Evolutionary conservation across 371 early-diverging fungal genomes (phyloP).

Genomic region (Haplosporangium sp.): DNA sequence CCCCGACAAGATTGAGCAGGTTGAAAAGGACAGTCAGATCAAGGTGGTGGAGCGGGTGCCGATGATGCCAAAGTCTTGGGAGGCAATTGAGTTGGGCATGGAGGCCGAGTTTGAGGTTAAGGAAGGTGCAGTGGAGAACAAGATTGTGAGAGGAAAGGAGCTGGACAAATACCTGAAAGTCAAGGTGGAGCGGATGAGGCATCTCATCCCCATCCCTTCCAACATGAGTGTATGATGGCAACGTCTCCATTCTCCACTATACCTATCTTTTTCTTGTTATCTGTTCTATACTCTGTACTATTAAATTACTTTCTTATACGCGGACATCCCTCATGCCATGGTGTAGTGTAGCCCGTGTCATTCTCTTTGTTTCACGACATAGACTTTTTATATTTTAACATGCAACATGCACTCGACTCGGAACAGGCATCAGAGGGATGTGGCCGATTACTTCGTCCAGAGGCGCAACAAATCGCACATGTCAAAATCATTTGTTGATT

Average conservation of each 20-base stretch:
- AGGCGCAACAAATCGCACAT: too few relatives aligned
- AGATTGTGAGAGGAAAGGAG: constrained; percentile 52
- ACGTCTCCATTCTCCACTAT: background rate
- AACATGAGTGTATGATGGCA: constrained; percentile 1
- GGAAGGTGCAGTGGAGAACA: constrained; percentile 54
- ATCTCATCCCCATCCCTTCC: constrained; percentile 42
- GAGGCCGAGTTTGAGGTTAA: constrained; percentile 39
- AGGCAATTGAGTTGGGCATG: constrained; percentile 40
- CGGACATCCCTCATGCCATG: too few relatives aligned
- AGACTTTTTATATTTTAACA: too few relatives aligned
- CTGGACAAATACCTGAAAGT: constrained; percentile 46
- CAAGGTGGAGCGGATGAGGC: constrained; percentile 55
- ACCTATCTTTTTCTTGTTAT: background rate
- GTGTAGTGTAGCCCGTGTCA: too few relatives aligned
- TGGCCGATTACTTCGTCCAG: too few relatives aligned
- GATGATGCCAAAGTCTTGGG: constrained; percentile 91
- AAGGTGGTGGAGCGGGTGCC: constrained; percentile 85
- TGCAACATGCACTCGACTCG: too few relatives aligned
- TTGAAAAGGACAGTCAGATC: constrained; percentile 75
- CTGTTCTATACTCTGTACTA: too few relatives aligned
- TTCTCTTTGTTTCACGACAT: too few relatives aligned
- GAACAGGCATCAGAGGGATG: too few relatives aligned
- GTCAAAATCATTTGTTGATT: too few relatives aligned
- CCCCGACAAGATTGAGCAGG: constrained; percentile 90
- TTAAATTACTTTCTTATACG: too few relatives aligned